Evolutionary conservation across 441 rosid genomes (phyloP).

Genomic region (Populus hybrid): DNA sequence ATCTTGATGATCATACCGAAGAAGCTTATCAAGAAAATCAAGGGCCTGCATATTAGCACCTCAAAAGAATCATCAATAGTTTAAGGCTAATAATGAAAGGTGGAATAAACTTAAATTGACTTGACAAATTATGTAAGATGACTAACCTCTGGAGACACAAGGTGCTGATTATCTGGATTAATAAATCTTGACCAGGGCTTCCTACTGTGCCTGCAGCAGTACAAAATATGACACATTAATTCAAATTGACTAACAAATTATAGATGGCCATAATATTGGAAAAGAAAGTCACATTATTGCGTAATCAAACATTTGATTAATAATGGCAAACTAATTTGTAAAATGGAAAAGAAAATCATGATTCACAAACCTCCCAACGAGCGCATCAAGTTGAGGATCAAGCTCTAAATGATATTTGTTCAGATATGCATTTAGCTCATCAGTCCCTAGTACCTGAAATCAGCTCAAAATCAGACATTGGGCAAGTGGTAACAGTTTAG

Average conservation of each 20-base stretch:
- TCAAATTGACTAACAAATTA: not conserved
- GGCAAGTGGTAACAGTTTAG: not conserved
- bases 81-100: not conserved
- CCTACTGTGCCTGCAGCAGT: constrained; percentile 73
- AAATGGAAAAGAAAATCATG: not conserved
- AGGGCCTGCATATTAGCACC: constrained; percentile 52
- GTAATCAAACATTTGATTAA: not conserved
- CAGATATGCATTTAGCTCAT: constrained; percentile 82
- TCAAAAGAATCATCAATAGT: constrained; percentile 3
- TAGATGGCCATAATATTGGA: not conserved
- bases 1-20: constrained; percentile 90
- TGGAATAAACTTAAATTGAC: not conserved
- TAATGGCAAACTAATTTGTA: not conserved
- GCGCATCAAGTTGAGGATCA: constrained; percentile 88
- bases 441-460: constrained; percentile 86
- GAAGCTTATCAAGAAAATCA: constrained; percentile 83
- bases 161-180: constrained; percentile 83
- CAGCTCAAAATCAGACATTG: constrained; percentile 15
- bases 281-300: not conserved
- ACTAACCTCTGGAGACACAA: constrained; percentile 77
- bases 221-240: constrained; percentile 6
- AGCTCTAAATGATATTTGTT: constrained; percentile 85
- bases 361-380: constrained; percentile 73
- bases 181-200: constrained; percentile 90
- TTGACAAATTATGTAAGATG: not conserved